Percentiles rank a stretch among this genome's conserved stretches.
Conservation (phyloP, 2,329 filamentous ascomycete genomes). For the Verticillium nonalfalfae region DNA sequence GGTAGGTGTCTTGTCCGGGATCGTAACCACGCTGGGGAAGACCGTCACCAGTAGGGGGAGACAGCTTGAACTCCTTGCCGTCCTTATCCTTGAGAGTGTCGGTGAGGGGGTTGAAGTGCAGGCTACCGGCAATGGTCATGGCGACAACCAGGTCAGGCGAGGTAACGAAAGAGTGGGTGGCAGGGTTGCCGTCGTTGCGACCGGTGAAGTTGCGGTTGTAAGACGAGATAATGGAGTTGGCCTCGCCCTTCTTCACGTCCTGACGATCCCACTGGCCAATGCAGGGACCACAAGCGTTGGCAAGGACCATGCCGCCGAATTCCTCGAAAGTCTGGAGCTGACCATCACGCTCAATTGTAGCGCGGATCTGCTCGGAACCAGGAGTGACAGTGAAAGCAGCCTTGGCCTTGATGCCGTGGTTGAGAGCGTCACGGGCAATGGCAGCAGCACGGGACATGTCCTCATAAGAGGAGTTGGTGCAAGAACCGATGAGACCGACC, state of each 20-base stretch:
- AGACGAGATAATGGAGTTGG: slow-evolving; percentile 96
- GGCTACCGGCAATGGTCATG: slow-evolving; percentile 72
- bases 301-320: slow-evolving; percentile 89
- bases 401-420: slow-evolving; percentile 92
- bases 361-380: slow-evolving; percentile 93
- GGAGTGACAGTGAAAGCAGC: slow-evolving; percentile 90
- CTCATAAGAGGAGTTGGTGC: slow-evolving; percentile 83
- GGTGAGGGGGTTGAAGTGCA: slow-evolving; percentile 92
- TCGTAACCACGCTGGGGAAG: slow-evolving; percentile 82
- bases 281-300: slow-evolving; percentile 90
- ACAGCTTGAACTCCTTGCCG: slow-evolving; percentile 90
- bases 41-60: slow-evolving; percentile 71
- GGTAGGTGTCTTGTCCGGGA: slow-evolving; percentile 88
- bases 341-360: slow-evolving; percentile 84
- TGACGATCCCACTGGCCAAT: slow-evolving; percentile 93
- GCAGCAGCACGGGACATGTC: slow-evolving; percentile 93
- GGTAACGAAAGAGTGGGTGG: slow-evolving; percentile 88
- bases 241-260: slow-evolving; percentile 89
- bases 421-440: slow-evolving; percentile 83
- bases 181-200: slow-evolving; percentile 92
- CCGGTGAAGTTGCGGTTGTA: slow-evolving; percentile 99
- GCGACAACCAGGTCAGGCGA: slow-evolving; percentile 88
- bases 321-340: slow-evolving; percentile 94
- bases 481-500: slow-evolving; percentile 94
- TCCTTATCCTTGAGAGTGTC: slow-evolving; percentile 92